phyloP scores from a whole-genome alignment of 768 basidiomycete genomes.

The Arthromyces matolae region DNA sequence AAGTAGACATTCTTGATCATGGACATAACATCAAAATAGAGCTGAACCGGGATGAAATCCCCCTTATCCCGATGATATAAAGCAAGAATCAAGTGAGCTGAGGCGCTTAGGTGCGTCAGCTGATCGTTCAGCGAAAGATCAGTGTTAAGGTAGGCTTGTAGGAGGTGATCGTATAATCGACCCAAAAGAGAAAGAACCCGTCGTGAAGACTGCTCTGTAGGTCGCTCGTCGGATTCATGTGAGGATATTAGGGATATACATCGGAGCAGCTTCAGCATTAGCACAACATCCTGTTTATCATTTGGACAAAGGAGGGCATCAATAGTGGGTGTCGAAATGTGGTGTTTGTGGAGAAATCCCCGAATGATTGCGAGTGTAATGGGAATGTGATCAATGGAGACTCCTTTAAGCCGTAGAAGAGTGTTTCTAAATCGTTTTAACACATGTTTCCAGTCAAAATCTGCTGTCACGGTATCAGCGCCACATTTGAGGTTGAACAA shows the following conservation, averaged over 20 bases:
- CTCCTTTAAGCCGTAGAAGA: constrained; percentile 22
- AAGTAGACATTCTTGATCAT: constrained; percentile 38
- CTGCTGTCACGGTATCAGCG: constrained; percentile 30
- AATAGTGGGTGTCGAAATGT: constrained; percentile 10
- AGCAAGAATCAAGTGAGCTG: constrained; percentile 1
- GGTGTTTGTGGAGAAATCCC: constrained; percentile 19
- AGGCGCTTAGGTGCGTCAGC: constrained; percentile 23
- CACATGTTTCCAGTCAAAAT: constrained; percentile 34
- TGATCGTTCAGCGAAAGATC: constrained; percentile 29
- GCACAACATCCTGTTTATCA: constrained; percentile 28
- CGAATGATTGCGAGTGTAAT: constrained; percentile 21
- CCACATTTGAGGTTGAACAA: constrained; percentile 27
- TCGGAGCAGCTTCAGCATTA: constrained; percentile 22
- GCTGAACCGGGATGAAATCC: constrained; percentile 11
- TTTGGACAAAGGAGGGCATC: constrained; percentile 20
- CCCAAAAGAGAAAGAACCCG: neutral
- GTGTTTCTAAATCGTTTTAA: constrained; percentile 30
- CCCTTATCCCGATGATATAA: neutral
- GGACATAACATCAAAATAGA: constrained; percentile 29
- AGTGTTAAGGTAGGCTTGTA: constrained; percentile 25
- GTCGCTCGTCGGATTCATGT: too few relatives aligned
- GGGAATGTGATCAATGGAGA: constrained; percentile 19
- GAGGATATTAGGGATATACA: too few relatives aligned
- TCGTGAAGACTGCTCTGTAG: constrained; percentile 17
- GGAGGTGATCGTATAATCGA: neutral